Percentiles rank a stretch among this genome's conserved stretches.
Evolutionary conservation across 2,329 filamentous ascomycete species (phyloP).

Genomic region (Gliomastix tumulicola): DNA sequence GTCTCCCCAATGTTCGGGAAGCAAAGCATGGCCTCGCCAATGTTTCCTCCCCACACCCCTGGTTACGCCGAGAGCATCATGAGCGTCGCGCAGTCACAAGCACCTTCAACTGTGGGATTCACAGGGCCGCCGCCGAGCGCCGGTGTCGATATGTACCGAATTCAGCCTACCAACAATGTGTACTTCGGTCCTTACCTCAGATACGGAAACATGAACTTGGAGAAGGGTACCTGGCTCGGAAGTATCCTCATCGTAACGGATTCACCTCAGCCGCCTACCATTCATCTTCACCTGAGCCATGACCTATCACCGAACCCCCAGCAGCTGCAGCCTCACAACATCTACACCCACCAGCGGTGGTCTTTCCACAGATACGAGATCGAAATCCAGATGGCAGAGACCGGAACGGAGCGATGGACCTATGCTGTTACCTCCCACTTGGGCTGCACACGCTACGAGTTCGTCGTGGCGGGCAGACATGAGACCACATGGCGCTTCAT

Average conservation of each 20-base stretch:
- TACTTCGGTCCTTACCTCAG: constrained; percentile 96
- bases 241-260: constrained; percentile 93
- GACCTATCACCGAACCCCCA: constrained; percentile 90
- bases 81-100: constrained; percentile 67
- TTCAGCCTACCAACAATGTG: constrained; percentile 88
- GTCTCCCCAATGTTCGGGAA: constrained; percentile 56
- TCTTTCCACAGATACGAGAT: constrained; percentile 93
- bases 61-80: constrained; percentile 82
- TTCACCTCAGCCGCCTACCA: constrained; percentile 84
- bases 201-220: constrained; percentile 96
- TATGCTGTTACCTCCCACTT: constrained; percentile 96
- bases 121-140: constrained; percentile 81
- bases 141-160: constrained; percentile 90
- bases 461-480: constrained; percentile 82
- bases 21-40: constrained; percentile 62
- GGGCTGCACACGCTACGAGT: constrained; percentile 97
- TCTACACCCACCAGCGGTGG: constrained; percentile 89
- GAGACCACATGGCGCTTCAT: constrained; percentile 96
- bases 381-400: constrained; percentile 83
- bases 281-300: constrained; percentile 84
- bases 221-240: constrained; percentile 83
- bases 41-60: constrained; percentile 75
- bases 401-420: constrained; percentile 79
- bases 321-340: constrained; percentile 74
- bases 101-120: constrained; percentile 75